Conservation (phyloP, 2,329 filamentous ascomycete genomes). For the Trichoderma pleuroti region DNA sequence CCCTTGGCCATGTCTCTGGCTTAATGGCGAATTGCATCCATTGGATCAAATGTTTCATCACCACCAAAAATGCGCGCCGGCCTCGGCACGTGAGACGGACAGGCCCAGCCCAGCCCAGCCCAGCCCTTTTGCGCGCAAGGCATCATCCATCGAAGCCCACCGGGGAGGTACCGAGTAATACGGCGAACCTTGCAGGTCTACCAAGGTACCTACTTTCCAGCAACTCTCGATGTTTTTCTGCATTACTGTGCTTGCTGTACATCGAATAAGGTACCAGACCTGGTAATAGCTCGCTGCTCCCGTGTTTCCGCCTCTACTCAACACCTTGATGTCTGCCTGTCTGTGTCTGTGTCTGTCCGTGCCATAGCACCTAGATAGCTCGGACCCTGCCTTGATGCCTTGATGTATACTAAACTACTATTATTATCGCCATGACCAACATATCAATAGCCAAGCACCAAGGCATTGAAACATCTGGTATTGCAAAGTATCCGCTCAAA, state of each 20-base stretch:
- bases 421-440: not conserved
- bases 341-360: not conserved
- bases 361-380: not conserved
- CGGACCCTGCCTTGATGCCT: not conserved
- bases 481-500: not conserved
- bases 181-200: not conserved
- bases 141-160: not conserved
- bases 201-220: too few species aligned
- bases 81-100: not conserved
- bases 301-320: not conserved
- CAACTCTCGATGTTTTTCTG: not conserved
- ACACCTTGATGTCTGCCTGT: not conserved
- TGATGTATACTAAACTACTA: not conserved
- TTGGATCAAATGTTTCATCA: not conserved
- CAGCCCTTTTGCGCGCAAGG: not conserved
- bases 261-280: not conserved
- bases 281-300: not conserved
- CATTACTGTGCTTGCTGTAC: not conserved
- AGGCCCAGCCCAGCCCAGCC: too few species aligned
- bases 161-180: not conserved
- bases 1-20: not conserved
- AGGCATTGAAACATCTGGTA: not conserved
- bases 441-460: not conserved
- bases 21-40: not conserved
- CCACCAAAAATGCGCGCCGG: not conserved